Base-by-base conservation (phyloP, 2,329 filamentous ascomycete species). In the Phaeophleospora eucalypticola region DNA sequence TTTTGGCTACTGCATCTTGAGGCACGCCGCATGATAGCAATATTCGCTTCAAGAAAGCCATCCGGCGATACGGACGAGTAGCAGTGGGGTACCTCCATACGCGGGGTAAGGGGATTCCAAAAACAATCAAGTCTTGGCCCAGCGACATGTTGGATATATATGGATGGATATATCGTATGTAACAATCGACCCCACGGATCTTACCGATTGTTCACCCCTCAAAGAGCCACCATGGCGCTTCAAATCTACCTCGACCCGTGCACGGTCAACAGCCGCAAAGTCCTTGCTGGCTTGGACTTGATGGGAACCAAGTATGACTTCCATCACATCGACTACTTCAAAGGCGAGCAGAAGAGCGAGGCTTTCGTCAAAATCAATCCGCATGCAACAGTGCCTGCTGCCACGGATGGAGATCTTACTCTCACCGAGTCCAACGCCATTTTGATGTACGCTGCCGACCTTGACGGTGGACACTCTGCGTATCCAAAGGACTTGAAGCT, bases 391-490 rank as follows among this genome's bases (percentile, higher is more conserved):
- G 62, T 72, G 2, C 70, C 70, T 27, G 61, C 68, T 15, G 68
- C 68, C 3, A 60, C 51, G 2, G 66, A 71, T 51, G 66, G 66
- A 29, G 66, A 68, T 41, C 48, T 70, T 43, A 59, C 55, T n/a
- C 48, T 71, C 17, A 71, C 68, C 7, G 69, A 71, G 49, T 69
- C 66, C 43, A 71, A 72, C 49, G 66, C 69, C 16, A 72, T 72
- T 45, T 50, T 72, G 34, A 61, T 64, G 49, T 72, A 72, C 49
- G 67, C 64, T 32, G 68, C 68, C 15, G 69, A 72, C 34, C 46
- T 59, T 18, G 50, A 48, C 34, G 58, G 57, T 3, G 58, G 27
- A 38, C 46, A 52, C 46, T 57, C 59, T 3, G 60, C 65, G 32
- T 72, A 71, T 45, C 68, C 69, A 1, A 66, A 64, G 39, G 68